A percentile compares a stretch with the other conserved stretches of the same genome.
Conservation (phyloP, 805 yeast species). For the Yamadazyma philogaea region DNA sequence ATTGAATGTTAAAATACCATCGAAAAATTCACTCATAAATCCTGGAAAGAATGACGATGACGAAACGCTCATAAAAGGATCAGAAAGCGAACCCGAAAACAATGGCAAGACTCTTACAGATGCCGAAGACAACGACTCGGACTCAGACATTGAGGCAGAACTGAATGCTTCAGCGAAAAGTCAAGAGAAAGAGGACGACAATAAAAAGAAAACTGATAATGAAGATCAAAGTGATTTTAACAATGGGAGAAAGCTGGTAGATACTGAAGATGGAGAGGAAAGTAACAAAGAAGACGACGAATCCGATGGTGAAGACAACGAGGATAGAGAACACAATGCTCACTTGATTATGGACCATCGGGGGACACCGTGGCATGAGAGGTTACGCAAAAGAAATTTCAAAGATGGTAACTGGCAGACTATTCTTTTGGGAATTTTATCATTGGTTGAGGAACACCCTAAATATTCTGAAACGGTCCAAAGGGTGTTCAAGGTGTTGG, state of each 20-base stretch:
- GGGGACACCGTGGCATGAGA: constrained; percentile 71
- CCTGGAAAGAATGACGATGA: constrained; percentile 16
- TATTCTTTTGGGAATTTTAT: constrained; percentile 68
- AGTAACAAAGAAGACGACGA: constrained; percentile 16
- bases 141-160: constrained; percentile 22
- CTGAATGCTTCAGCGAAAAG: constrained; percentile 20
- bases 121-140: constrained; percentile 20
- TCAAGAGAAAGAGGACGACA: constrained; percentile 15
- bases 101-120: constrained; percentile 15
- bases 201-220: constrained; percentile 20
- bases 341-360: constrained; percentile 51
- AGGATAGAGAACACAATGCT: constrained; percentile 39
- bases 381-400: constrained; percentile 70
- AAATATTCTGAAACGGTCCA: constrained; percentile 49
- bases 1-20: constrained; percentile 30
- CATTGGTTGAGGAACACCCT: constrained; percentile 55
- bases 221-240: constrained; percentile 20
- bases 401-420: constrained; percentile 86
- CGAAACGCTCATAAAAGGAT: constrained; percentile 18
- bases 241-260: constrained; percentile 7
- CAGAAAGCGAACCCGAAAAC: constrained; percentile 21
- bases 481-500: constrained; percentile 49
- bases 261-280: constrained; percentile 17
- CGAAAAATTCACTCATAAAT: constrained; percentile 23
- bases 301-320: constrained; percentile 20